Conservation (phyloP, 176 grass and related monocot genomes). For the Carex kokanica region DNA sequence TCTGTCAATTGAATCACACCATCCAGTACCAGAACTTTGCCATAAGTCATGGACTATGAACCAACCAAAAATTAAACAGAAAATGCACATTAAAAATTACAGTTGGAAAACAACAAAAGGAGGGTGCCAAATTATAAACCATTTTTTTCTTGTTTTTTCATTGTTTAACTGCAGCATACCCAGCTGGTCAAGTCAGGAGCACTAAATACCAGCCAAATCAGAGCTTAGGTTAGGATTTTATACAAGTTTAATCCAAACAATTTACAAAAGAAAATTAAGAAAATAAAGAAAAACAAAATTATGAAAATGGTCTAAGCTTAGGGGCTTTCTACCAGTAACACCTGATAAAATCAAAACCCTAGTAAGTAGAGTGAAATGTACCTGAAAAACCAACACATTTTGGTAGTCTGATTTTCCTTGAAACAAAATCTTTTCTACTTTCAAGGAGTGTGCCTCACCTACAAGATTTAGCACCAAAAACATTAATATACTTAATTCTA, state of each 20-base stretch:
- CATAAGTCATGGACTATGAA: conserved; percentile 76
- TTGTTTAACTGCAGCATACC: neutral
- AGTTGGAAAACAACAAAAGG: neutral
- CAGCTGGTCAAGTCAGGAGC: neutral
- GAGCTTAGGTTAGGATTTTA: neutral
- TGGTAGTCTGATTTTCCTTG: conserved; percentile 88
- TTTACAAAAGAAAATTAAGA: neutral
- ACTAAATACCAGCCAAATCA: neutral
- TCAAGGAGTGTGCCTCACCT: conserved; percentile 95
- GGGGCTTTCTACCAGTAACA: neutral
- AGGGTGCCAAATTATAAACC: neutral
- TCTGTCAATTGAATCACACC: conserved; percentile 95
- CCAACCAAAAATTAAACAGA: conserved; percentile 4
- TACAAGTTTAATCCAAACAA: neutral
- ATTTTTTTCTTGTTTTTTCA: neutral
- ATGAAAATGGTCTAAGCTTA: too few species aligned
- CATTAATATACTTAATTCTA: neutral
- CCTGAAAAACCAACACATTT: conserved; percentile 92
- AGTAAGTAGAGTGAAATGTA: conserved; percentile 10
- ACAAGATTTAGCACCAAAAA: neutral
- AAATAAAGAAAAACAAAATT: neutral
- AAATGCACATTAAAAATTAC: neutral
- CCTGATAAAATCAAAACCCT: neutral
- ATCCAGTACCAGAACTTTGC: conserved; percentile 92
- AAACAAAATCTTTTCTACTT: conserved; percentile 87